These are phyloP conservation scores for Phragmites australis DNA, from an alignment of 176 grass and related monocot species.

Conservation along the genomic window DNA sequence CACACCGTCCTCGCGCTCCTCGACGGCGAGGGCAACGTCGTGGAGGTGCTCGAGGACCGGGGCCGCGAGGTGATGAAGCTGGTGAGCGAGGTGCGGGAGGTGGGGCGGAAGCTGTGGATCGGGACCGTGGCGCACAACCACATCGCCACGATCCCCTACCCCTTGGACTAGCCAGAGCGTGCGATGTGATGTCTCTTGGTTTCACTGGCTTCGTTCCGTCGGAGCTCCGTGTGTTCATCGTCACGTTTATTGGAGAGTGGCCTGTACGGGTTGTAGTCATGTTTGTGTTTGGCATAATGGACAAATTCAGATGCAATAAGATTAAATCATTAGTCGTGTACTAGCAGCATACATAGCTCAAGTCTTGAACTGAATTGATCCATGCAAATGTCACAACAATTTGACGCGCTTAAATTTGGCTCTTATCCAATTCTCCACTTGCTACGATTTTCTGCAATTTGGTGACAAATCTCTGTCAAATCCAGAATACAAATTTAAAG, in stretches of 20 bases:
- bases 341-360: no score
- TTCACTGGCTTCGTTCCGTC: no score
- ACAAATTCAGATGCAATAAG: slow-evolving; percentile 14
- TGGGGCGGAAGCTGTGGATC: slow-evolving; percentile 74
- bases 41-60: slow-evolving; percentile 81
- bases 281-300: slow-evolving; percentile 3
- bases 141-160: slow-evolving; percentile 70
- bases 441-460: no score
- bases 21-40: slow-evolving; percentile 55
- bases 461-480: no score
- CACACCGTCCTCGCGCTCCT: slow-evolving; percentile 73
- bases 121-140: slow-evolving; percentile 89
- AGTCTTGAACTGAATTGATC: not conserved
- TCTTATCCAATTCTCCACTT: no score
- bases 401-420: no score
- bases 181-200: not conserved
- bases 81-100: slow-evolving; percentile 88
- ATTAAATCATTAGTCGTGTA: not conserved
- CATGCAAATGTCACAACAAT: no score
- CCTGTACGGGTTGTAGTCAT: not conserved
- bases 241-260: no score
- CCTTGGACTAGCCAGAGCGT: slow-evolving; percentile 30
- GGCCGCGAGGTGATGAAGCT: slow-evolving; percentile 79
- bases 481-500: no score
- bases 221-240: no score